Evolutionary conservation across 192 early-diverging fungal genomes (phyloP).

Genomic region (Glomus cerebriforme): DNA sequence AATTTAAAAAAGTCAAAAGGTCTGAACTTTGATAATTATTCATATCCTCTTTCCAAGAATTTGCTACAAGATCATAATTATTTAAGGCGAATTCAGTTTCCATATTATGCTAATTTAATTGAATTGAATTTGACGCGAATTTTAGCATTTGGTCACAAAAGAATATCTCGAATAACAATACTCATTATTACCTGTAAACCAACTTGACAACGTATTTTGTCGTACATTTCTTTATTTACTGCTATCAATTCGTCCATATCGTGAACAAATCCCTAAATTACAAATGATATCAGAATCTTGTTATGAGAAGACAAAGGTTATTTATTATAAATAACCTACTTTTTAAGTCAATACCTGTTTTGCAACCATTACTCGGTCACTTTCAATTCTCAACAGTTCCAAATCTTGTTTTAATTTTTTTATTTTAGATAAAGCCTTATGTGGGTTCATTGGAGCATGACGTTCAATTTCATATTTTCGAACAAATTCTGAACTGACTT

Average conservation of each 20-base stretch:
- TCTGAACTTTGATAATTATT: constrained; percentile 5
- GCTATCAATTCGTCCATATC: constrained; percentile 1
- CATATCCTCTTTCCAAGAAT: constrained; percentile 15
- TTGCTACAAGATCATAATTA: neutral
- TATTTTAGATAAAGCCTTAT: constrained; percentile 7
- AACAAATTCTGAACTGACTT: constrained; percentile 7
- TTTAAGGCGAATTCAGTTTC: neutral
- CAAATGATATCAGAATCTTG: neutral
- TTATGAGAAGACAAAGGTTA: neutral
- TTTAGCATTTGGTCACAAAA: no score
- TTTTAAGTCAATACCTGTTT: constrained; percentile 20
- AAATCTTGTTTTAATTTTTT: constrained; percentile 17
- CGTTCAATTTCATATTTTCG: constrained; percentile 31
- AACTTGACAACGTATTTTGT: neutral
- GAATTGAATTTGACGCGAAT: neutral
- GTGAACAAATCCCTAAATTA: constrained; percentile 16
- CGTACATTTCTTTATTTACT: constrained; percentile 1
- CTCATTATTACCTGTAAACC: constrained; percentile 7
- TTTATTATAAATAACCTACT: no score
- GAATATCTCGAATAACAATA: neutral
- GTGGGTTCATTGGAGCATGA: constrained; percentile 10
- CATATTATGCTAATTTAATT: neutral
- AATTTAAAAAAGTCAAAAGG: neutral
- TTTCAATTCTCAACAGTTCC: neutral
- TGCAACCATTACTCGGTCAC: constrained; percentile 2